Percentiles rank a stretch among this genome's conserved stretches.
These are phyloP conservation scores for Rhytidhysteron rufulum DNA, from an alignment of 2,329 filamentous ascomycete species.

Conservation along the genomic window DNA sequence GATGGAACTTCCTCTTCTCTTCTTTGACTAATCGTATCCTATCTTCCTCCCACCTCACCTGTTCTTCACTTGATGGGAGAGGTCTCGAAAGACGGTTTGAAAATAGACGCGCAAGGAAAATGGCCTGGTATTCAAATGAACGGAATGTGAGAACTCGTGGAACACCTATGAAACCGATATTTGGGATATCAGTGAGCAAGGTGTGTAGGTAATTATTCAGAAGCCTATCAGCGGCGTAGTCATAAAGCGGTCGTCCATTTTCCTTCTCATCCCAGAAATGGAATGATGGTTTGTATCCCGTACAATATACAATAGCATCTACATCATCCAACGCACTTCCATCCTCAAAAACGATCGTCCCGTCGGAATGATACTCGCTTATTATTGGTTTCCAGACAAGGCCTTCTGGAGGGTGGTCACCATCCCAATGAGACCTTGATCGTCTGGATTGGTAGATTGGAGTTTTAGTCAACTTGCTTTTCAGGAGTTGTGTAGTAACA, in stretches of 20 bases:
- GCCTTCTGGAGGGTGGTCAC: slow-evolving; percentile 43
- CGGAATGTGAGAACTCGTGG: slow-evolving; percentile 52
- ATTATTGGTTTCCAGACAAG: slow-evolving; percentile 55
- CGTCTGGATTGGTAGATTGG: slow-evolving; percentile 53
- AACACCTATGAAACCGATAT: slow-evolving; percentile 50
- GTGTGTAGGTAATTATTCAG: slow-evolving; percentile 39
- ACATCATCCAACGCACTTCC: slow-evolving; percentile 17
- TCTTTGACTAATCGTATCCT: slow-evolving; percentile 27
- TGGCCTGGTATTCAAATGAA: slow-evolving; percentile 55
- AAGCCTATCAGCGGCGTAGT: slow-evolving; percentile 47
- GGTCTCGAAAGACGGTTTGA: slow-evolving; percentile 37
- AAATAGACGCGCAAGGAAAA: slow-evolving; percentile 51
- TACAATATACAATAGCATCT: slow-evolving; percentile 29
- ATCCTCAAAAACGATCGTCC: slow-evolving; percentile 24
- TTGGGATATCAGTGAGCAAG: slow-evolving; percentile 39
- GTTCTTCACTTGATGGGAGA: slow-evolving; percentile 42
- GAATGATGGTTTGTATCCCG: slow-evolving; percentile 40
- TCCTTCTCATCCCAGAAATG: slow-evolving; percentile 48
- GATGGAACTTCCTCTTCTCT: slow-evolving; percentile 48
- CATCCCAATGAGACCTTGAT: slow-evolving; percentile 50
- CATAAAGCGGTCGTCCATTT: slow-evolving; percentile 45
- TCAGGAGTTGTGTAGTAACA: slow-evolving; percentile 19
- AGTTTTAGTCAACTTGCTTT: slow-evolving; percentile 27
- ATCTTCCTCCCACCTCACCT: slow-evolving; percentile 46
- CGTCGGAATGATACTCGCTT: slow-evolving; percentile 32